Base-by-base conservation (phyloP, 257 asterid genomes). In the Oldenlandia corymbosa region DNA sequence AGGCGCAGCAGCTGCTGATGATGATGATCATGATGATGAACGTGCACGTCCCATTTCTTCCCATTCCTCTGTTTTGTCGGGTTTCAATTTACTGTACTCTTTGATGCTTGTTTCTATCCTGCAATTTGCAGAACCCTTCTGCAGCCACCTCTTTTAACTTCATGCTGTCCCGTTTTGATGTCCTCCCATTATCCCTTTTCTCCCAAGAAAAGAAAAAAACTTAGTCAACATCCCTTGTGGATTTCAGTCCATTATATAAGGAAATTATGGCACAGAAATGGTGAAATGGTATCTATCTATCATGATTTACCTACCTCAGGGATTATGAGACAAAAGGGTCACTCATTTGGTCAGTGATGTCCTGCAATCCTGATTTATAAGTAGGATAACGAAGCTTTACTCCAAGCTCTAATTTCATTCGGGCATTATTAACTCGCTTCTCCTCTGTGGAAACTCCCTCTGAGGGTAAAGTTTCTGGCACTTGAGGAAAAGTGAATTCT, bases 381-480 rank as follows among this genome's bases (percentile, higher is more conserved):
- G 79, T 73, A 41, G 96, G 90, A 81, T 89, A 81, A 66, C 81
- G 47, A 74, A 89, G 75, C 58, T 76, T 64, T 67, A 89, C 88
- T 21, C 88, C 90, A 32, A 92, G 70, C 73, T 87, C 96, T 17
- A 69, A 42, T 81, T 87, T 87, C 84, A 92, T 73, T 20, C 89
- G 91, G 63, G 73, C 71, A 79, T 92, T 92, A 7, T 87, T 81
- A n/a, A 92, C 99, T 65, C 97, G 88, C 64, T 92, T 92, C 68
- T 79, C 95, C 62, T 81, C 88, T 39, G 56, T 70, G 3, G 75
- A 47, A 34, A 54, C 74, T 65, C 59, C 76, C 62, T 54, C 72
- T 2, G 11, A 27, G 55, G 43, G 36, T 24, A 60, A 28, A n/a
- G 78, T 18, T 56, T 73, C 76, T 61, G 60, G 64, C 46, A 34